These are phyloP conservation scores for Aspergillus mulundensis DNA, from an alignment of 495 filamentous ascomycete species.

Conservation along the genomic window DNA sequence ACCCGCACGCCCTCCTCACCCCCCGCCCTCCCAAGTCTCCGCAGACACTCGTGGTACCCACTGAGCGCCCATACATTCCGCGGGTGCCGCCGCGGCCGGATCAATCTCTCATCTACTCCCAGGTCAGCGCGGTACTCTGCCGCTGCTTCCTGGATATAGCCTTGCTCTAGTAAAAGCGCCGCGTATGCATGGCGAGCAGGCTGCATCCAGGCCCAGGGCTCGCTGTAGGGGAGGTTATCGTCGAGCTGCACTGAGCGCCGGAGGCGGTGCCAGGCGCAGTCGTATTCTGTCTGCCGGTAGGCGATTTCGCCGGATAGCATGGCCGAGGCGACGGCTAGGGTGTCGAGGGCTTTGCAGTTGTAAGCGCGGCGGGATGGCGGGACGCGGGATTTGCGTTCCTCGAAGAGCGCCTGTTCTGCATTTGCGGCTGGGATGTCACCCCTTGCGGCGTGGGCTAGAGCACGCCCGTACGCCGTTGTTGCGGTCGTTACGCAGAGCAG, in stretches of 20 bases:
- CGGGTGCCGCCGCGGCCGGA: slow-evolving; percentile 54
- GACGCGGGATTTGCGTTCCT: slow-evolving; percentile 42
- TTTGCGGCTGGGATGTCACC: slow-evolving; percentile 44
- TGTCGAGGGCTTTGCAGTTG: slow-evolving; percentile 59
- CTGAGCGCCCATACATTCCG: slow-evolving; percentile 65
- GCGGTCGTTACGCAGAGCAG: slow-evolving; percentile 63
- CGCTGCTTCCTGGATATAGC: background rate
- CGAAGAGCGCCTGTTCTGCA: slow-evolving; percentile 48
- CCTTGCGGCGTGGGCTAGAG: slow-evolving; percentile 56
- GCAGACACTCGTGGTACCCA: slow-evolving; percentile 57
- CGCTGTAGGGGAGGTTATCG: slow-evolving; percentile 53
- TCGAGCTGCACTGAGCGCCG: background rate
- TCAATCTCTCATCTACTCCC: slow-evolving; percentile 43
- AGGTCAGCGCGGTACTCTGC: background rate
- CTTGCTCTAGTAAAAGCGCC: background rate
- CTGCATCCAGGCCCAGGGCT: slow-evolving; percentile 67
- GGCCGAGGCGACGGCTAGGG: slow-evolving; percentile 52
- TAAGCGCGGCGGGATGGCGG: slow-evolving; percentile 54
- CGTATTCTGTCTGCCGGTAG: slow-evolving; percentile 55
- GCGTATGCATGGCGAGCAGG: slow-evolving; percentile 60
- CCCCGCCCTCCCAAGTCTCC: slow-evolving; percentile 41
- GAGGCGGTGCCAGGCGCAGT: slow-evolving; percentile 11
- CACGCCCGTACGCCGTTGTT: slow-evolving; percentile 63
- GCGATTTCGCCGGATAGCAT: slow-evolving; percentile 69
- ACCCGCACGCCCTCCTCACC: slow-evolving; percentile 45